Evolutionary conservation across 2,329 filamentous ascomycete genomes (phyloP).

Genomic region (Colletotrichum tanaceti): DNA sequence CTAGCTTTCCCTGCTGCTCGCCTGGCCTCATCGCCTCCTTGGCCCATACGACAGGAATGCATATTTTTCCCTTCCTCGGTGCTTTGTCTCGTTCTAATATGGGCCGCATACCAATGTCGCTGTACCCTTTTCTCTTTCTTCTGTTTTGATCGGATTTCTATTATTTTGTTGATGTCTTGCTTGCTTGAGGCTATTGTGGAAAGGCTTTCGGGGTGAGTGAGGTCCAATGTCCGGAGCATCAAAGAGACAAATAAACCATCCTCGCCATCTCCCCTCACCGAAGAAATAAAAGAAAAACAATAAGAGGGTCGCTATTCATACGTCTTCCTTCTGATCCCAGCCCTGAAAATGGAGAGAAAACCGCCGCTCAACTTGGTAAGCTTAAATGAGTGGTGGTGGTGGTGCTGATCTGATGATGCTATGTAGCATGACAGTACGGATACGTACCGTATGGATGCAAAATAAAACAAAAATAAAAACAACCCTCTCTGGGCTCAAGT

Average conservation of each 20-base stretch:
- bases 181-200: background rate
- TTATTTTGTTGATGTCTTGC: constrained; percentile 9
- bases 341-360: background rate
- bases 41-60: constrained; percentile 36
- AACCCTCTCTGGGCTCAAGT: constrained; percentile 2
- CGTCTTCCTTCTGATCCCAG: background rate
- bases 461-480: background rate
- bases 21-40: constrained; percentile 18
- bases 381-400: constrained; percentile 10
- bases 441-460: constrained; percentile 17
- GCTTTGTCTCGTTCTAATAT: constrained; percentile 36
- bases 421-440: too few species aligned
- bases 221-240: too few species aligned
- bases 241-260: background rate
- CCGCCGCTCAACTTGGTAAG: background rate
- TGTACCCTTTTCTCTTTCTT: constrained; percentile 16
- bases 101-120: constrained; percentile 22
- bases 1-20: background rate
- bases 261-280: too few species aligned
- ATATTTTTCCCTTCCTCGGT: constrained; percentile 20
- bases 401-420: constrained; percentile 2
- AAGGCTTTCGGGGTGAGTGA: background rate
- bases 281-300: too few species aligned
- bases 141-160: constrained; percentile 14
- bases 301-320: too few species aligned